These are phyloP conservation scores for Raffaelea ambrosiae DNA, from an alignment of 2,329 filamentous ascomycete genomes.

Conservation along the genomic window DNA sequence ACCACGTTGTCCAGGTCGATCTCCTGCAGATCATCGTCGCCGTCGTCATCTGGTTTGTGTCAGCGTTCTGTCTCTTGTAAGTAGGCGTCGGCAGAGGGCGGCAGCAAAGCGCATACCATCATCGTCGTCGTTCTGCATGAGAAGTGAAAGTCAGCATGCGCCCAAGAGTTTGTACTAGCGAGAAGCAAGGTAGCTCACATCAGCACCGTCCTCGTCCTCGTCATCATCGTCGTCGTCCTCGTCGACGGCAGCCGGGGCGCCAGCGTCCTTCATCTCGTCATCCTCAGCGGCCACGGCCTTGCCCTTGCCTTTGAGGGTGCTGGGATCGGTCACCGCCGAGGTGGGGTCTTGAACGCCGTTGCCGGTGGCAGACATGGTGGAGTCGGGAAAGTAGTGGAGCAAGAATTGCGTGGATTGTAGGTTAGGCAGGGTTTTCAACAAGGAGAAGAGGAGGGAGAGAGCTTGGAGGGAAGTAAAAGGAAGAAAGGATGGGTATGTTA, in stretches of 20 bases:
- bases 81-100: too few relatives aligned
- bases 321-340: constrained; percentile 19
- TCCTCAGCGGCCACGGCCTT: constrained; percentile 56
- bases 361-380: constrained; percentile 37
- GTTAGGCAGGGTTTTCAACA: background rate
- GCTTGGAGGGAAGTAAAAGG: background rate
- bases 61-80: background rate
- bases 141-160: background rate
- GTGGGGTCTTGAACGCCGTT: constrained; percentile 40
- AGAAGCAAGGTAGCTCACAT: constrained; percentile 16
- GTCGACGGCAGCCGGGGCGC: constrained; percentile 68
- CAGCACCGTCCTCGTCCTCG: constrained; percentile 52
- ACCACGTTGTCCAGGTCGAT: constrained; percentile 90
- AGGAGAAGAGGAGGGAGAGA: background rate
- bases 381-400: background rate
- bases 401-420: background rate
- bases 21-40: constrained; percentile 78
- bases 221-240: constrained; percentile 63
- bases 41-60: constrained; percentile 52
- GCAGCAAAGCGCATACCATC: background rate
- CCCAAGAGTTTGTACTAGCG: background rate
- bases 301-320: constrained; percentile 62
- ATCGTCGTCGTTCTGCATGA: constrained; percentile 2
- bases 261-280: constrained; percentile 49
- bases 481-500: background rate